Evolutionary conservation across 2,329 filamentous ascomycete species (phyloP).

Genomic region (Alternaria brassicicola): DNA sequence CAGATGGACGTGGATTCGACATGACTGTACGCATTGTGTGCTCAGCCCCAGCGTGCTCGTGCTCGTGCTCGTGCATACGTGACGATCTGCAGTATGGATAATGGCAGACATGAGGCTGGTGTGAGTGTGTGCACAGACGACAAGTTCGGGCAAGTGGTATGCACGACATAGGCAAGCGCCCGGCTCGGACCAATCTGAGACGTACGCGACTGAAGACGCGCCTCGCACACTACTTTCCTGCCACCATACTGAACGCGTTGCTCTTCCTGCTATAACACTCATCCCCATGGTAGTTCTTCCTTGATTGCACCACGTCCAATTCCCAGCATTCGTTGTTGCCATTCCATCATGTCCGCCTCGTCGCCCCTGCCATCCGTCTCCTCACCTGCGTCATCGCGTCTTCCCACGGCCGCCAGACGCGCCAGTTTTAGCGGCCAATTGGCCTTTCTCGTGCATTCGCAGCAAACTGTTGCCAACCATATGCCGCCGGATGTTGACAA

Average conservation of each 20-base stretch:
- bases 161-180: conserved; percentile 25
- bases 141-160: conserved; percentile 17
- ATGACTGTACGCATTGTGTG: neutral
- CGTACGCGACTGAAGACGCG: conserved; percentile 21
- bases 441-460: conserved; percentile 66
- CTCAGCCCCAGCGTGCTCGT: conserved; percentile 4
- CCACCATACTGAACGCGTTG: conserved; percentile 31
- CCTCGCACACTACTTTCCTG: conserved; percentile 30
- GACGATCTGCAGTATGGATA: conserved; percentile 2
- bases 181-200: conserved; percentile 19
- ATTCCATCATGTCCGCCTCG: conserved; percentile 27
- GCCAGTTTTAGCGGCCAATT: conserved; percentile 46
- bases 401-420: conserved; percentile 29
- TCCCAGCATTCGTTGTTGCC: neutral
- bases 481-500: conserved; percentile 65
- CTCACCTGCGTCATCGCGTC: conserved; percentile 28
- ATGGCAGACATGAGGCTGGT: conserved; percentile 9
- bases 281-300: conserved; percentile 17
- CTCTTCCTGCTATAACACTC: conserved; percentile 18
- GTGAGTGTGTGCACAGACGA: conserved; percentile 13
- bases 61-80: conserved; percentile 4
- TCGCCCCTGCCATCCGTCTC: conserved; percentile 37
- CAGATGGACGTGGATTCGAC: neutral
- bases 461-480: conserved; percentile 61
- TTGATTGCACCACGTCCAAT: neutral